Conservation (phyloP, 768 basidiomycete species). For the Cystobasidiopsis lactophilus region DNA sequence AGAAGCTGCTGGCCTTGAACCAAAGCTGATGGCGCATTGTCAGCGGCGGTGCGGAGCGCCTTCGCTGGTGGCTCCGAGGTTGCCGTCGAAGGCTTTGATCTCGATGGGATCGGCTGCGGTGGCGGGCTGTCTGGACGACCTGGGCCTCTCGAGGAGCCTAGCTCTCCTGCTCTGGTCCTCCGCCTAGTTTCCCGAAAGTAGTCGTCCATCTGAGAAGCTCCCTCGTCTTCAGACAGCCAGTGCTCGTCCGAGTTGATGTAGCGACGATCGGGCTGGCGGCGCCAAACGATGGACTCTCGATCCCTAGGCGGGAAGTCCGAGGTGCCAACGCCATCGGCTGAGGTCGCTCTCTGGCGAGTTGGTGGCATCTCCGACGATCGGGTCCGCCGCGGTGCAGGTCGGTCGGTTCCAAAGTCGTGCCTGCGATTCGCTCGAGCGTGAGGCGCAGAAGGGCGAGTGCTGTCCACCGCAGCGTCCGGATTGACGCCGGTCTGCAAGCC, state of each 20-base stretch:
- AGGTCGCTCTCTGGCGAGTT: no score
- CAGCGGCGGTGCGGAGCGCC: not conserved
- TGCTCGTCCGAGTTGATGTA: slow-evolving; percentile 14
- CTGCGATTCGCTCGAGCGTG: no score
- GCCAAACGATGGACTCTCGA: no score
- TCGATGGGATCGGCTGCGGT: not conserved
- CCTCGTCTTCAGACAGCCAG: slow-evolving; percentile 19
- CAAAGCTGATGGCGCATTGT: not conserved
- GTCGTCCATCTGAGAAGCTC: not conserved
- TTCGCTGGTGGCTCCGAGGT: slow-evolving; percentile 1
- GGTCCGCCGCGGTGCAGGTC: no score
- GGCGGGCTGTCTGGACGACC: not conserved
- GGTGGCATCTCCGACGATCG: no score
- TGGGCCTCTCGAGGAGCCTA: not conserved
- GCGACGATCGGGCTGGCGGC: not conserved
- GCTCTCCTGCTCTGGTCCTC: not conserved
- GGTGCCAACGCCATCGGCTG: no score
- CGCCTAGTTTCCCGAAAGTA: not conserved
- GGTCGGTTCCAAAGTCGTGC: no score
- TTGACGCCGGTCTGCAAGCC: no score
- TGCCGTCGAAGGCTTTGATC: not conserved
- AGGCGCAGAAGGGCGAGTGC: no score
- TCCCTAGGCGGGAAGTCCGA: no score
- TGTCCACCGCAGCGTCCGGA: no score
- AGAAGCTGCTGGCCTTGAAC: not conserved